Evolutionary conservation across 2,329 filamentous ascomycete species (phyloP), one percentile per base, ranked within the genome.

Genomic region (Delphinella strobiligena): DNA sequence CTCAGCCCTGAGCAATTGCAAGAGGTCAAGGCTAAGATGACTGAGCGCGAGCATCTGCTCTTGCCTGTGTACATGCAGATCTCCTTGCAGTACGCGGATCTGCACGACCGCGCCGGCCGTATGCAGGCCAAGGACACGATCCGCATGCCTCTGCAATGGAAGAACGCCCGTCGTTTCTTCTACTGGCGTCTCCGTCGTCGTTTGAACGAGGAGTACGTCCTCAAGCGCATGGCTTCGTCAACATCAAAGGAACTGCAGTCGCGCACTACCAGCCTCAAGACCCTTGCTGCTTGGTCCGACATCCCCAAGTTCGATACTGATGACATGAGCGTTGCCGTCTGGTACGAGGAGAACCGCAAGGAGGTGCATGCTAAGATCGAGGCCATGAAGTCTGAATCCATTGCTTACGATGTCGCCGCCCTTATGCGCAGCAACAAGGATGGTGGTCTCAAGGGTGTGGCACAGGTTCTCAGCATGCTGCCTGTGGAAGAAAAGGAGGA

Each of bases 61-160:
- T 73, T 95, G 45, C 91, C 91, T 22, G 83, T 98, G 49, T 98
- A 98, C 66, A 73, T 78, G 47, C 91, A 98, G 66, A 87, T 98
- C 56, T 84, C 86, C n/a, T 69, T 94, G 35, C 91, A 98, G 61
- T 98, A 94, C 53, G 89, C 91, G 44, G 91, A 98, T 62, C 74
- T 98, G 36, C 91, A 98, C 69, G 91, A 98, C 63, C 88, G 91
- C 34, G 81, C 91, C 32, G 91, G 88, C 44, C 86, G 91, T 65
- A 98, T 98, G 91, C 78, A 94, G 69, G 91, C 91, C 63, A 98
- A 98, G 79, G 82, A 87, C 46, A 80, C 82, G 42, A 94, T 98
- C 54, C 86, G 91, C 47, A 75, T 83, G 53, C 68, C 78, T 10
- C 73, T 98, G 31, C 75, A 81, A 55, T 96, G 89, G 91, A 72